phyloP scores from a whole-genome alignment of 768 basidiomycete species.

The Russula griseocarnosa region DNA sequence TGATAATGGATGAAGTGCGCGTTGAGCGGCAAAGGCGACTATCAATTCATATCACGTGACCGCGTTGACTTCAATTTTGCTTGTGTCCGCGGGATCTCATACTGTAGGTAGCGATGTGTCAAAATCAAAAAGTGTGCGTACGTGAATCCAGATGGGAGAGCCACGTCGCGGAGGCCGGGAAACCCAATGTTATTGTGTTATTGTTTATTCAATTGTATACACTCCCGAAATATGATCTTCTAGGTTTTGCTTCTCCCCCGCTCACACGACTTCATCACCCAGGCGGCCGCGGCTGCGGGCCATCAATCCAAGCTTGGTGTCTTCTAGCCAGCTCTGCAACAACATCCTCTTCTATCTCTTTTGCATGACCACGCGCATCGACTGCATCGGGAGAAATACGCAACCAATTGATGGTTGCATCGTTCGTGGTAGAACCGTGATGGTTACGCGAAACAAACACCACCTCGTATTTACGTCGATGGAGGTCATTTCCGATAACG shows the following conservation, averaged over 20 bases:
- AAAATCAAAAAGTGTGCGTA: background rate
- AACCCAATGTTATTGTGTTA: background rate
- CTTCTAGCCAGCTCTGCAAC: conserved; percentile 66
- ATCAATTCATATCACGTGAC: conserved; percentile 13
- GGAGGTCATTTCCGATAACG: conserved; percentile 95
- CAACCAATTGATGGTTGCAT: conserved; percentile 60
- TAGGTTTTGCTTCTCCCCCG: background rate
- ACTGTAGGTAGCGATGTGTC: too few species aligned
- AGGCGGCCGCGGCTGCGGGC: background rate
- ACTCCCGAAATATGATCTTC: background rate
- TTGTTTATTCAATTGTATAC: conserved; percentile 2
- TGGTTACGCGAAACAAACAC: conserved; percentile 71
- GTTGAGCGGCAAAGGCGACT: background rate
- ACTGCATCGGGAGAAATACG: conserved; percentile 46
- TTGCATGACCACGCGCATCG: conserved; percentile 35
- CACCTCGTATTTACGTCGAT: conserved; percentile 86
- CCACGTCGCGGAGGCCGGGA: background rate
- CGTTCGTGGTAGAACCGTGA: conserved; percentile 26
- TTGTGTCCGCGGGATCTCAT: background rate
- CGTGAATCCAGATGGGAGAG: background rate
- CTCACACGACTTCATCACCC: conserved; percentile 1
- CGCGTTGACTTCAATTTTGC: too few species aligned
- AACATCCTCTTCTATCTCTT: conserved; percentile 95
- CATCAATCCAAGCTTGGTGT: conserved; percentile 66
- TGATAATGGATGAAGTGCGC: conserved; percentile 1